Percentiles rank a stretch among this genome's conserved stretches.
phyloP scores from a whole-genome alignment of 768 basidiomycete species.

The Tephrocybe sp. region DNA sequence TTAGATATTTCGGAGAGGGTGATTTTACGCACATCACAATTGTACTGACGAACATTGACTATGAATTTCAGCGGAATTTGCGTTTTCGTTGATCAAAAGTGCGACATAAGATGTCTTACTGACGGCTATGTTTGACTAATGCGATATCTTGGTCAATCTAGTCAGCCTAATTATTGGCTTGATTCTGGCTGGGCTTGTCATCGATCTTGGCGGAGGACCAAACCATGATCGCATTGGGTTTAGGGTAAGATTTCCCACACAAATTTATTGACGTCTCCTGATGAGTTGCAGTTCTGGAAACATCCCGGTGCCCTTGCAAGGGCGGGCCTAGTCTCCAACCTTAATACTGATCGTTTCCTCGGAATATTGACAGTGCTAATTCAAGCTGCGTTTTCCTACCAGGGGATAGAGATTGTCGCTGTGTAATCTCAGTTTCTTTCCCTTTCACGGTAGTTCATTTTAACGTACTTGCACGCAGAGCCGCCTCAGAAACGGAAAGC shows the following conservation, averaged over 20 bases:
- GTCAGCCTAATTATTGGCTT: conserved; percentile 59
- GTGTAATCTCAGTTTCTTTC: conserved; percentile 34
- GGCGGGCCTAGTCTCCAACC: conserved; percentile 34
- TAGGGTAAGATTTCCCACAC: conserved; percentile 36
- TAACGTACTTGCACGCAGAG: conserved; percentile 30
- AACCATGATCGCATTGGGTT: conserved; percentile 65
- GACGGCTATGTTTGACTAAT: neutral
- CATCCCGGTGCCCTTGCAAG: conserved; percentile 64
- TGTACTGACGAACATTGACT: conserved; percentile 1
- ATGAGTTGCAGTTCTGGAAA: conserved; percentile 52
- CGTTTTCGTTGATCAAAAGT: conserved; percentile 67
- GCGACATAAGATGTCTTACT: conserved; percentile 15
- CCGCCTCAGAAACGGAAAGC: conserved; percentile 76
- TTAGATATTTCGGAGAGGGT: conserved; percentile 66
- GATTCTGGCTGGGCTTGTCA: conserved; percentile 59
- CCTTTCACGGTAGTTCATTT: neutral
- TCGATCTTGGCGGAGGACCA: conserved; percentile 80
- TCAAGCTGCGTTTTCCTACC: conserved; percentile 70
- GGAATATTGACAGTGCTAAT: conserved; percentile 41
- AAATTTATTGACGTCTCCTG: neutral
- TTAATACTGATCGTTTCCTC: conserved; percentile 47
- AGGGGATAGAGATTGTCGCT: conserved; percentile 74
- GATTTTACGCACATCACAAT: conserved; percentile 9
- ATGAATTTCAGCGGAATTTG: conserved; percentile 52
- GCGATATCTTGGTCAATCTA: conserved; percentile 17